Evolutionary conservation across 148 eudicot genomes (phyloP), one percentile per base, ranked within the genome.

Genomic region (Selenicereus undatus): DNA sequence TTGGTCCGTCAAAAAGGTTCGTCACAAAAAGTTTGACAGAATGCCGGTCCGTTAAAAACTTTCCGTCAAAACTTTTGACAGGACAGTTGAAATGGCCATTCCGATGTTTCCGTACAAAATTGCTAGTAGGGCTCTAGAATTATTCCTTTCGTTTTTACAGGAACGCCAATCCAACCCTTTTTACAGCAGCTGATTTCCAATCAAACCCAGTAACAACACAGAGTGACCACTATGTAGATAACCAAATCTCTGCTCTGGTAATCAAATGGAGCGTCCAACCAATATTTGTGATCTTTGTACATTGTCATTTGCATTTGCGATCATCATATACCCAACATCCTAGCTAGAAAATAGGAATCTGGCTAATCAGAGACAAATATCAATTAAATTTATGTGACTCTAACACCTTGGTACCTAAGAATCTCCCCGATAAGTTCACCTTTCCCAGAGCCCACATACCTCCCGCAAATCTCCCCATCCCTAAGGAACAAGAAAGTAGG

Each of bases 401-500:
- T 90, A 32, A 94, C 98, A 30, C 98, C 98, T 86, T 92, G 98
- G 87, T 94, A 94, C 82, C 97, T 90, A 71, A 94, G 90, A 80
- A 94, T 94, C 82, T 91, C 93, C 26, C 95, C 95, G 73, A 91
- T 89, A 76, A 95, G 99, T 81, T 96, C 98, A 0, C 99, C 99
- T 81, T 88, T 93, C 26, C 99, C 98, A 58, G 95, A 91, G 56
- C 99, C 99, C 18, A 96, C 99, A 79, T 93, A 93, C 82, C 99
- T 88, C 66, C 99, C 99, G 45, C 89, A 73, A 78, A 93, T 96
- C 85, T 92, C 81, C 1, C 97, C 97, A 60, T 96, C 93, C 85
- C 91, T 92, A 21, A 96, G 87, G 78, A 96, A 96, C 97, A 96
- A 85, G 84, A 96, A 93, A 11, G 99, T 96, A 4, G 99, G 99